Conservation (phyloP, 2,329 filamentous ascomycete species). For the Epichloe aotearoae region DNA sequence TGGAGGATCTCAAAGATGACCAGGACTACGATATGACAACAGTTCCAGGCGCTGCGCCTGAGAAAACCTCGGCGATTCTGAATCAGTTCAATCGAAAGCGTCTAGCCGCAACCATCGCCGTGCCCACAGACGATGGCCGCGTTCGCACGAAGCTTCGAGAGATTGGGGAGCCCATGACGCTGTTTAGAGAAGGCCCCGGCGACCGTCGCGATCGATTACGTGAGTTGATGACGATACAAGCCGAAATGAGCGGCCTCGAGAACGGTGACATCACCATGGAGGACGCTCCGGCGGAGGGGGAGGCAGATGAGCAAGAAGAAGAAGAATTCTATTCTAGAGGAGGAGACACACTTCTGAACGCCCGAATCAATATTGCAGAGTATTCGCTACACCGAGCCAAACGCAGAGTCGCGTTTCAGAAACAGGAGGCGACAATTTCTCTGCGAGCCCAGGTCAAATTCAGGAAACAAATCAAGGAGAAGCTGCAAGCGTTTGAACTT, state of each 20-base stretch:
- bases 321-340: conserved; percentile 95
- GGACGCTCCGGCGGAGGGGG: conserved; percentile 45
- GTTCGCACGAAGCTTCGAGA: conserved; percentile 72
- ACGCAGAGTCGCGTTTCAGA: conserved; percentile 62
- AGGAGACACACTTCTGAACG: conserved; percentile 56
- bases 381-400: conserved; percentile 78
- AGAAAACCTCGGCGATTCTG: conserved; percentile 74
- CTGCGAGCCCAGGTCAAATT: conserved; percentile 86
- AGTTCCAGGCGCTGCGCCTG: conserved; percentile 53
- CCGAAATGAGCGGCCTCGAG: conserved; percentile 45
- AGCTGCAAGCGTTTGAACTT: conserved; percentile 70
- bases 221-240: conserved; percentile 62
- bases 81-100: conserved; percentile 86
- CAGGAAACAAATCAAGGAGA: conserved; percentile 77
- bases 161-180: conserved; percentile 82
- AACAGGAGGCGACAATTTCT: conserved; percentile 67
- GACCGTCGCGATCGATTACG: conserved; percentile 80
- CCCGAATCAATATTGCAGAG: conserved; percentile 64
- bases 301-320: conserved; percentile 65
- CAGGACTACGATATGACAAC: conserved; percentile 73
- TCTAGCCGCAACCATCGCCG: conserved; percentile 73
- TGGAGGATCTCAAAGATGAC: conserved; percentile 48
- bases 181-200: conserved; percentile 81
- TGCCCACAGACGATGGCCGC: conserved; percentile 84
- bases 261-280: conserved; percentile 48